phyloP scores from a whole-genome alignment of 1,284 basidiomycete genomes.

The Phellinidium pouzarii region DNA sequence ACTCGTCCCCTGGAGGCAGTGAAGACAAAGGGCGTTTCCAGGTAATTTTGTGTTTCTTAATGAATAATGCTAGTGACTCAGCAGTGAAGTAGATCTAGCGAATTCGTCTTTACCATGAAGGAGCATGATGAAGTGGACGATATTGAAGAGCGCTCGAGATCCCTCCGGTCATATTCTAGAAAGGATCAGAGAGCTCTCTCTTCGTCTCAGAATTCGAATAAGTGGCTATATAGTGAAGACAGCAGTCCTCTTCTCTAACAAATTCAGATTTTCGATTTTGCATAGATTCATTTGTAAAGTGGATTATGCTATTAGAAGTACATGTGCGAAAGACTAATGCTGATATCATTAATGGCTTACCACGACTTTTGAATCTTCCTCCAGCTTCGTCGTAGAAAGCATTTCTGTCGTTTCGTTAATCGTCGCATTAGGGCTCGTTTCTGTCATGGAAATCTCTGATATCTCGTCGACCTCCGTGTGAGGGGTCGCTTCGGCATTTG shows the following conservation, averaged over 20 bases:
- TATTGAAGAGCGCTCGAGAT: neutral
- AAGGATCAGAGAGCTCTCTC: neutral
- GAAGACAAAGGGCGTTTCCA: neutral
- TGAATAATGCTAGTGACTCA: neutral
- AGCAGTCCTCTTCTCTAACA: neutral
- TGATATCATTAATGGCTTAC: neutral
- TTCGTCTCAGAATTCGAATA: neutral
- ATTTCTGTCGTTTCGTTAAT: too few species aligned
- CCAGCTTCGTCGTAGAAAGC: neutral
- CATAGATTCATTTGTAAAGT: neutral
- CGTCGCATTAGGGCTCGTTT: too few species aligned
- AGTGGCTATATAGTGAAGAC: slow-evolving; percentile 10
- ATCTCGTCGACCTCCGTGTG: neutral
- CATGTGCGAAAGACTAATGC: neutral
- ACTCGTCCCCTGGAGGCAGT: slow-evolving; percentile 4
- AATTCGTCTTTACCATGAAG: neutral
- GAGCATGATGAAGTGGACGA: neutral
- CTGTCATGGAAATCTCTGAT: too few species aligned
- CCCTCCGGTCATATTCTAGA: neutral
- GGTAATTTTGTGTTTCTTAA: neutral
- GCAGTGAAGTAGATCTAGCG: neutral
- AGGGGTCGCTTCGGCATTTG: too few species aligned
- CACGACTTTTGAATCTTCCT: neutral
- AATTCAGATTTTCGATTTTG: neutral
- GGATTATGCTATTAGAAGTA: neutral